Base-by-base conservation (phyloP, 345 rosid genomes). In the Angophora floribunda region DNA sequence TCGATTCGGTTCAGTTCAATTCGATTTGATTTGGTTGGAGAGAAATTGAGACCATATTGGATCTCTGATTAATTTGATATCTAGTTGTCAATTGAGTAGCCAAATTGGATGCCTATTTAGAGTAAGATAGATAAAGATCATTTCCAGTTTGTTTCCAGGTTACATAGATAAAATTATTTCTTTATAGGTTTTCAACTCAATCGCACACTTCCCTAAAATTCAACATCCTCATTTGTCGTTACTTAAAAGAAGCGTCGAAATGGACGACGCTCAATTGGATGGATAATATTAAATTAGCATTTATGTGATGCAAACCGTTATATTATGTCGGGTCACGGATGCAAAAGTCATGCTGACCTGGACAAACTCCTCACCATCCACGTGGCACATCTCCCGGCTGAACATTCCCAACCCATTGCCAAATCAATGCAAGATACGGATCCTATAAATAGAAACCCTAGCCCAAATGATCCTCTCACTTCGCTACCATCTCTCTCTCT, bases 241-340 rank as follows among this genome's bases (percentile, higher is more conserved):
- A 32, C 14, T 63, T 63, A n/a, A n/a, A 7, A n/a, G 41, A 63
- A 63, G 17, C 32, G n/a, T 63, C 13, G 13, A 63, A 63, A 63
- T n/a, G 17, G 17, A n/a, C n/a, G 14, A 32, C 19, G 2, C n/a
- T 63, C n/a, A 13, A 7, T 59, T 61, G 5, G 16, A 28, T 61
- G n/a, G 30, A 61, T 12, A 4, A 28, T 2, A 5, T 12, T 61
- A 61, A 6, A 12, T 61, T 0, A 1, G 1, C 13, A 57, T 26
- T 59, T n/a, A 26, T 6, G 15, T 11, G 0, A 26, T 59, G 30
- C 26, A 26, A 36, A 36, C 41, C 41, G 41, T 36, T 1, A 14
- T 59, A 4, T 5, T 26, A 28, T 12, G 67, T 1, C 30, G 6
- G 1, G 1, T 61, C 67, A 4, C 4, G 7, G 30, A 5, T 59